phyloP scores from a whole-genome alignment of 2,329 filamentous ascomycete species.

The Hypoxylon sp. region DNA sequence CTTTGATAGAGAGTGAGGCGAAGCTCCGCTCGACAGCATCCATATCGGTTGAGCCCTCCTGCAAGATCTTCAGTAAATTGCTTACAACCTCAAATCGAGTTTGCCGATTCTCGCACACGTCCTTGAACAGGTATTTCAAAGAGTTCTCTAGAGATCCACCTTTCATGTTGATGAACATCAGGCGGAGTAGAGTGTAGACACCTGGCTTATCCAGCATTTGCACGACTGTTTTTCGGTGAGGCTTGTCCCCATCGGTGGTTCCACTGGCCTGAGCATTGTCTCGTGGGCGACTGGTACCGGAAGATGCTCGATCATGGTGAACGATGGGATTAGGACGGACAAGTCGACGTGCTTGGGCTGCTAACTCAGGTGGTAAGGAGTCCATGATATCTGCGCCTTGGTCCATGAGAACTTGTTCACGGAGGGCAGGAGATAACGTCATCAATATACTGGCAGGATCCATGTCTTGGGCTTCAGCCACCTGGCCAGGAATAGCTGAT shows the following conservation, averaged over 20 bases:
- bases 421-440: conserved; percentile 86
- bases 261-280: conserved; percentile 49
- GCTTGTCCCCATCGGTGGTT: conserved; percentile 65
- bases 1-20: conserved; percentile 89
- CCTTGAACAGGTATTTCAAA: conserved; percentile 88
- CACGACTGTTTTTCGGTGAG: conserved; percentile 83
- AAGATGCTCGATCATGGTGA: conserved; percentile 62
- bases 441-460: conserved; percentile 93
- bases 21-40: conserved; percentile 96
- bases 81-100: conserved; percentile 95
- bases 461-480: conserved; percentile 75
- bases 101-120: conserved; percentile 96
- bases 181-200: conserved; percentile 93
- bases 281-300: conserved; percentile 46
- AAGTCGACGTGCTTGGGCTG: conserved; percentile 85
- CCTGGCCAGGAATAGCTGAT: conserved; percentile 69
- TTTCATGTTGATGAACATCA: conserved; percentile 94
- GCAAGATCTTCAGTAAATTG: conserved; percentile 90
- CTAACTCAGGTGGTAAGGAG: conserved; percentile 86
- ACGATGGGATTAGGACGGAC: conserved; percentile 57
- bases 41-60: conserved; percentile 94
- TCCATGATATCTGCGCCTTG: conserved; percentile 91
- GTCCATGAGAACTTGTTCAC: conserved; percentile 90
- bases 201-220: conserved; percentile 98
- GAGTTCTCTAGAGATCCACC: conserved; percentile 87